Evolutionary conservation across 441 rosid species (phyloP), one percentile per base, ranked within the genome.

Genomic region (Manihot esculenta): DNA sequence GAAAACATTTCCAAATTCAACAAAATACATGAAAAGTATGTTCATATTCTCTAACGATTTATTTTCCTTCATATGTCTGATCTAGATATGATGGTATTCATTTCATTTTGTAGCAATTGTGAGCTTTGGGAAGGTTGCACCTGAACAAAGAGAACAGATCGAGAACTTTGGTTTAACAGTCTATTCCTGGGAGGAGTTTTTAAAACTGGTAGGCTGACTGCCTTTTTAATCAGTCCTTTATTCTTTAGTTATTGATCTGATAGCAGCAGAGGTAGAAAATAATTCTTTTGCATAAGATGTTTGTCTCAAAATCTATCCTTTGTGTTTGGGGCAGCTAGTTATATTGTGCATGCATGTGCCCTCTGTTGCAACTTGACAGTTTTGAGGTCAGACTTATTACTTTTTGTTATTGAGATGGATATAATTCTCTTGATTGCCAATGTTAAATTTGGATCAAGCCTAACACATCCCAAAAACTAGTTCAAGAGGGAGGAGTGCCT

Each of bases 161-260:
- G 84, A 82, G 80, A 88, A 87, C 76, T 72, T 78, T 72, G 93
- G 88, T 48, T 70, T 91, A 79, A 76, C 73, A 35, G 79, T 82
- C 45, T 88, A 89, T 82, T 64, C 93, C 56, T 95, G 99, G 99
- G 94, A 89, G 45, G 97, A 93, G 20, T 93, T 95, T 79, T 76
- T 91, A 80, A 77, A 79, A 64, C 77, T 91, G 88, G 99, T 91
- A 80, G 3, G 79, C 48, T 7, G 42, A 9, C 42, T 51, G 21
- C 26, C 18, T 26, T 56, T 33, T 24, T 50, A 23, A 49, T 55
- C 48, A n/a, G 4, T 10, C 21, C 3, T 5, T 17, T 38, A 1
- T 38, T 20, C 3, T 60, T 21, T 3, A 10, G 41, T 17, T 61
- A 13, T 59, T 59, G 58, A 57, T n/a, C 18, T 54, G 38, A 11